These are phyloP conservation scores for Trichoderma reesei DNA, from an alignment of 495 filamentous ascomycete species.

Conservation along the genomic window DNA sequence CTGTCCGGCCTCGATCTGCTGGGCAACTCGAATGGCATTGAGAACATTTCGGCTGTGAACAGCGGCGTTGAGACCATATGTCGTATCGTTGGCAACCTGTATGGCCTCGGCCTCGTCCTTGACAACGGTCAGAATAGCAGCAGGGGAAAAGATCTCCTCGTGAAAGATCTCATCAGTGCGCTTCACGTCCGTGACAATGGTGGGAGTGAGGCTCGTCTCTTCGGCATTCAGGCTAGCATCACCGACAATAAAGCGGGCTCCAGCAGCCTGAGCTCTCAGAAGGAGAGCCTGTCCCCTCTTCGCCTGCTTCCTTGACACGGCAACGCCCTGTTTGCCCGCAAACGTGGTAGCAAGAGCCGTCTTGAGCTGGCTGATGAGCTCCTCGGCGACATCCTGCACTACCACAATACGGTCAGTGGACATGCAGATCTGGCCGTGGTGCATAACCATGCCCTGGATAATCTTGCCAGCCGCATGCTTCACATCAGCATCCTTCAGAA, in stretches of 20 bases:
- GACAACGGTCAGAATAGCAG: constrained; percentile 54
- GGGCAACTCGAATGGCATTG: constrained; percentile 50
- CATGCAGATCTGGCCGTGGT: constrained; percentile 25
- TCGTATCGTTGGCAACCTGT: constrained; percentile 51
- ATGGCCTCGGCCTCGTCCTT: constrained; percentile 49
- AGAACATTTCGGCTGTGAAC: constrained; percentile 60
- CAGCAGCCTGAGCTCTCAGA: background rate
- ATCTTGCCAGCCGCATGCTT: constrained; percentile 18
- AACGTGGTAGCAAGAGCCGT: constrained; percentile 10
- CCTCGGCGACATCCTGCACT: constrained; percentile 12
- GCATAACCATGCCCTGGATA: constrained; percentile 15
- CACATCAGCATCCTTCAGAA: constrained; percentile 21
- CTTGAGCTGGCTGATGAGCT: constrained; percentile 16
- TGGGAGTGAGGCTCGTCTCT: background rate
- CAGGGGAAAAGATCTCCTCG: constrained; percentile 38
- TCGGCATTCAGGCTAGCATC: background rate
- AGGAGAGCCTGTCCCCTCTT: background rate
- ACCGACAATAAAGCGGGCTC: constrained; percentile 1
- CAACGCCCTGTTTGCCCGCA: background rate
- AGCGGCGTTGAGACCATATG: constrained; percentile 51
- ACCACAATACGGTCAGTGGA: constrained; percentile 23
- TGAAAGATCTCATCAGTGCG: constrained; percentile 47
- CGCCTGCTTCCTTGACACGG: background rate
- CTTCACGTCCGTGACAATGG: constrained; percentile 51
- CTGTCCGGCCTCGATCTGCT: constrained; percentile 49